A percentile compares a stretch with the other conserved stretches of the same genome.
Evolutionary conservation across 768 basidiomycete species (phyloP).

Genomic region (Dioszegia aurantiaca): DNA sequence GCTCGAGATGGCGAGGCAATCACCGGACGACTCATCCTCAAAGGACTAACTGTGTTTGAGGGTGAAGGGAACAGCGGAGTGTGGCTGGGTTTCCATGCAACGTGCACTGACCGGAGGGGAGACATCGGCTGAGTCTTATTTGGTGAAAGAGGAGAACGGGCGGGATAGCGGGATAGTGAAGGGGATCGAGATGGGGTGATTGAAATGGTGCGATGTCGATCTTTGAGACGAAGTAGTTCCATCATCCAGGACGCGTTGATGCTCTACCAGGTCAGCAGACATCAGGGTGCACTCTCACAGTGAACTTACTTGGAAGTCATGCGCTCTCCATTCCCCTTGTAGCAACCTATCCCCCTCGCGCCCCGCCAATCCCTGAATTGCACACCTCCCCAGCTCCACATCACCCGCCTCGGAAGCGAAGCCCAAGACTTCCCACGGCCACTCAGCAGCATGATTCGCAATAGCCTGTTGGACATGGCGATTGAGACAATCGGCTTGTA

Average conservation of each 20-base stretch:
- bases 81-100: background rate
- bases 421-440: conserved; percentile 15
- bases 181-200: background rate
- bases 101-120: too few species aligned
- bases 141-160: background rate
- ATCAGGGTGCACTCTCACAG: background rate
- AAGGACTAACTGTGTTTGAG: background rate
- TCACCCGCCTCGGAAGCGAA: conserved; percentile 11
- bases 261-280: background rate
- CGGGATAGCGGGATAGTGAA: background rate
- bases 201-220: background rate
- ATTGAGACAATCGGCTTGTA: background rate
- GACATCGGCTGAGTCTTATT: too few species aligned
- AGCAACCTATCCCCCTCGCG: background rate
- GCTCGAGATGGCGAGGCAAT: background rate
- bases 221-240: conserved; percentile 13
- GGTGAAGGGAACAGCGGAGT: background rate
- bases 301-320: conserved; percentile 10
- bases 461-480: background rate
- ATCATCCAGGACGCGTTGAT: background rate
- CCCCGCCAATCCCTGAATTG: background rate
- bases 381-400: conserved; percentile 13
- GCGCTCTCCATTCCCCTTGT: background rate
- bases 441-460: background rate
- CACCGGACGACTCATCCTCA: background rate